Evolutionary conservation across 139 green algal species (phyloP).

Genomic region (Coelastrella sp.): DNA sequence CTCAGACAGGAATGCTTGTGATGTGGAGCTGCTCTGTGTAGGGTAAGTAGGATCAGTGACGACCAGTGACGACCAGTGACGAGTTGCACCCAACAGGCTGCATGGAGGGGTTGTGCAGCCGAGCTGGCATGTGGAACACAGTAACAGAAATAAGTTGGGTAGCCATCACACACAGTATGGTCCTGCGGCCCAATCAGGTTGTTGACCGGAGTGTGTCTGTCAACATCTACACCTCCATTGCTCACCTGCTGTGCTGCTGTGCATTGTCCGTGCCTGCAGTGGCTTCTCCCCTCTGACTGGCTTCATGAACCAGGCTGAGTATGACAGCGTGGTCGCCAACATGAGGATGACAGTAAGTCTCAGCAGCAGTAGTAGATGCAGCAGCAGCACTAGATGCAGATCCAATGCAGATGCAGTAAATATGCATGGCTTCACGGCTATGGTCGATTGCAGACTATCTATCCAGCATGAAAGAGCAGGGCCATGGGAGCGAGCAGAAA

Average conservation of each 20-base stretch:
- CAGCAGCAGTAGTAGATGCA: not conserved
- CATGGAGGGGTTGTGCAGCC: not conserved
- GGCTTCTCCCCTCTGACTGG: constrained; percentile 91
- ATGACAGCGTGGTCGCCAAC: constrained; percentile 86
- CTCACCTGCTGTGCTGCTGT: constrained; percentile 21
- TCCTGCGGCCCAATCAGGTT: not conserved
- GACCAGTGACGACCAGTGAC: too few species aligned
- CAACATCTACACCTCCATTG: not conserved
- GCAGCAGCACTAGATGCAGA: not conserved
- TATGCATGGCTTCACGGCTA: not conserved
- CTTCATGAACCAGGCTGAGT: constrained; percentile 91
- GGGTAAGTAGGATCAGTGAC: constrained; percentile 61
- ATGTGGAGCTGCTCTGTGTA: constrained; percentile 92
- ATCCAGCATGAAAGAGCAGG: too few species aligned
- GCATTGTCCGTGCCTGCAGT: constrained; percentile 42
- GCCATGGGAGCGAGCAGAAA: too few species aligned
- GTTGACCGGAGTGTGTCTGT: not conserved
- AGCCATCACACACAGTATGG: not conserved
- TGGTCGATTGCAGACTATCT: too few species aligned
- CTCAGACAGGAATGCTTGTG: constrained; percentile 90
- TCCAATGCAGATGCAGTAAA: not conserved
- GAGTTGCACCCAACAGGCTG: not conserved
- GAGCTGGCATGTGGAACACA: not conserved
- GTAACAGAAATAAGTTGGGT: not conserved
- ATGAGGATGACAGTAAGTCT: constrained; percentile 73